These are phyloP conservation scores for Corylus americana DNA, from an alignment of 306 rosid species.

Conservation along the genomic window DNA sequence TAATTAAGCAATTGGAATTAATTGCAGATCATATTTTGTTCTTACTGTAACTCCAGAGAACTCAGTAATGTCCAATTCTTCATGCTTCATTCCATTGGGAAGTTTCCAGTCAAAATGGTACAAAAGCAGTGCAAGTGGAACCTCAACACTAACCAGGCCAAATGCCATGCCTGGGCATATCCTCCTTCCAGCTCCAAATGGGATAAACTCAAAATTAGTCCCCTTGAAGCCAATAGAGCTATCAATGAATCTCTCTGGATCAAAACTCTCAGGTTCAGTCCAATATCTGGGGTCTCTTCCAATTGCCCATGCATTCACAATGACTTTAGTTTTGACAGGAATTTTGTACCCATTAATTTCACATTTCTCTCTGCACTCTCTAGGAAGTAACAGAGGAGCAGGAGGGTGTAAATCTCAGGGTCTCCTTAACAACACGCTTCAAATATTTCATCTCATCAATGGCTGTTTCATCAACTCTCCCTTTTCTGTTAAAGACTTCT, in stretches of 20 bases:
- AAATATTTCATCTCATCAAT: constrained; percentile 17
- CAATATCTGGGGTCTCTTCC: constrained; percentile 14
- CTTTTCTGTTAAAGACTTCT: background rate
- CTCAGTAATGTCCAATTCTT: constrained; percentile 28
- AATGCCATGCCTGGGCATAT: constrained; percentile 35
- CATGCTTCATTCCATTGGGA: constrained; percentile 28
- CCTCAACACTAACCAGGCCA: constrained; percentile 14
- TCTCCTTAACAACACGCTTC: background rate
- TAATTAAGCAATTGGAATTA: constrained; percentile 12
- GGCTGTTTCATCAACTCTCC: constrained; percentile 6
- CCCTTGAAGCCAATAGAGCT: constrained; percentile 24
- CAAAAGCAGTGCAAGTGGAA: constrained; percentile 26
- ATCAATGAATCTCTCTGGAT: background rate
- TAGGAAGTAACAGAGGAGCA: constrained; percentile 16
- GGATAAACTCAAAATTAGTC: constrained; percentile 13
- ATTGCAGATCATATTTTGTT: constrained; percentile 14
- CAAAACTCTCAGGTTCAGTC: constrained; percentile 2
- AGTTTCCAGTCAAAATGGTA: constrained; percentile 35
- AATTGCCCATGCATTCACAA: constrained; percentile 4
- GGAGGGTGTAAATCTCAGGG: constrained; percentile 20
- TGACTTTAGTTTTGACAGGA: constrained; percentile 1
- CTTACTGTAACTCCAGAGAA: background rate
- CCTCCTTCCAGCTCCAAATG: constrained; percentile 42
- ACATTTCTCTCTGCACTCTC: constrained; percentile 19
- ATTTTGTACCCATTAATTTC: constrained; percentile 9